Base-by-base conservation (phyloP, 2,329 filamentous ascomycete species). In the Camillea tinctor region DNA sequence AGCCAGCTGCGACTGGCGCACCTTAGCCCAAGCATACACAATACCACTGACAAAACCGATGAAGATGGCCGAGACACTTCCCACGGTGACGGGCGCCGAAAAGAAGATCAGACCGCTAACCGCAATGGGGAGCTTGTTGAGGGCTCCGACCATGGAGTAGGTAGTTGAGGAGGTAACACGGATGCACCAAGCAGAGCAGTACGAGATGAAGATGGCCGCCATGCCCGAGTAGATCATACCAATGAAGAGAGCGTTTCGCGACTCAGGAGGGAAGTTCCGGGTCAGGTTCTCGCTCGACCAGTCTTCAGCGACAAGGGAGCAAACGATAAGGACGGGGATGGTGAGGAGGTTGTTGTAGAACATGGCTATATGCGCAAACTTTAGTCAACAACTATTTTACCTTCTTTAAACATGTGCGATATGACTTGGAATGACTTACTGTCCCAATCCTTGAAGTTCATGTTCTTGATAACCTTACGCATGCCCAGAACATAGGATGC, bases 401-500 rank as follows among this genome's bases (percentile, higher is more conserved):
- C 44, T 1, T 9, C 3, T 2, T 9, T 19, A 24, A 52, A 23
- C 59, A 52, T 24, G 50, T 30, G 26, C 26, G 2, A 30, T 30
- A 7, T 7, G 26, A 11, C 26, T 30, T 30, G 30, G 13, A n/a
- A 50, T 50, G 26, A 88, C 94, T 79, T 84, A 97, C 94, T 97
- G 77, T 99, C 95, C 82, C 96, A 98, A 76, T 98, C 95, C 84
- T 97, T 97, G 81, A 99, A 98, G 83, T 97, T 97, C 82, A 96
- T 97, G 79, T 96, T 87, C 88, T 98, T 98, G 76, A 99, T 98
- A 67, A 96, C 90, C 84, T 98, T 98, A 75, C 95, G 89, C 94
- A 97, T 98, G 68, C 90, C 86, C 65, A 99, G 80, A 52, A 98
- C 83, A 71, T 96, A 98, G 21, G 91, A 86, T 1, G 95, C 92